Percentiles rank a stretch among this genome's conserved stretches.
These are phyloP conservation scores for Aspergillus tubingensis DNA, from an alignment of 2,329 filamentous ascomycete species.

Conservation along the genomic window DNA sequence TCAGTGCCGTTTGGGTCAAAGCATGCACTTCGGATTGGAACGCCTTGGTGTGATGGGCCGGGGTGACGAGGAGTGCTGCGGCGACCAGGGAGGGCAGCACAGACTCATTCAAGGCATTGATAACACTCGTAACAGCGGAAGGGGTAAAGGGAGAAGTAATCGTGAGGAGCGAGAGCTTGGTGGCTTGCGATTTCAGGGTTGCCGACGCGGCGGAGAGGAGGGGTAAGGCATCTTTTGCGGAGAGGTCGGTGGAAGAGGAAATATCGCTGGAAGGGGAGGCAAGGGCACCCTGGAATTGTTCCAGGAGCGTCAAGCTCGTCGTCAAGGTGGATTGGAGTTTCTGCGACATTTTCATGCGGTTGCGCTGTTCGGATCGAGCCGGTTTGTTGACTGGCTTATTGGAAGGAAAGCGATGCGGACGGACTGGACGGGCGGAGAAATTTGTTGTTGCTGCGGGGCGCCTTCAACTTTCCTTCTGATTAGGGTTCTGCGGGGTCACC, in stretches of 20 bases:
- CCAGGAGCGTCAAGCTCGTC: constrained; percentile 40
- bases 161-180: constrained; percentile 82
- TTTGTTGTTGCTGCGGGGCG: constrained; percentile 33
- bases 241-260: constrained; percentile 8
- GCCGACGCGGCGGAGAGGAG: constrained; percentile 71
- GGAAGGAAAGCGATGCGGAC: constrained; percentile 4
- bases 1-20: constrained; percentile 61
- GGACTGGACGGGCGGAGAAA: constrained; percentile 22
- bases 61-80: constrained; percentile 65
- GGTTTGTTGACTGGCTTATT: background rate
- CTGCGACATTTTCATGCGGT: constrained; percentile 30
- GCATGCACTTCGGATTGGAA: constrained; percentile 66
- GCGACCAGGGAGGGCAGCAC: constrained; percentile 75
- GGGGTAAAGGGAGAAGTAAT: constrained; percentile 86
- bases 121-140: constrained; percentile 68
- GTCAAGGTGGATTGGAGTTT: constrained; percentile 34
- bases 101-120: constrained; percentile 70
- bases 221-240: constrained; percentile 53
- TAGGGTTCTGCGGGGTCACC: constrained; percentile 36
- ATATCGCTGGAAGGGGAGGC: constrained; percentile 23
- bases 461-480: constrained; percentile 19
- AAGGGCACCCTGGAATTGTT: constrained; percentile 43
- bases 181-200: constrained; percentile 78
- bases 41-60: constrained; percentile 62
- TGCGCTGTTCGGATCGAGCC: background rate